phyloP scores from a whole-genome alignment of 352 stramenopile species.

The Globisporangium mamillatum region DNA sequence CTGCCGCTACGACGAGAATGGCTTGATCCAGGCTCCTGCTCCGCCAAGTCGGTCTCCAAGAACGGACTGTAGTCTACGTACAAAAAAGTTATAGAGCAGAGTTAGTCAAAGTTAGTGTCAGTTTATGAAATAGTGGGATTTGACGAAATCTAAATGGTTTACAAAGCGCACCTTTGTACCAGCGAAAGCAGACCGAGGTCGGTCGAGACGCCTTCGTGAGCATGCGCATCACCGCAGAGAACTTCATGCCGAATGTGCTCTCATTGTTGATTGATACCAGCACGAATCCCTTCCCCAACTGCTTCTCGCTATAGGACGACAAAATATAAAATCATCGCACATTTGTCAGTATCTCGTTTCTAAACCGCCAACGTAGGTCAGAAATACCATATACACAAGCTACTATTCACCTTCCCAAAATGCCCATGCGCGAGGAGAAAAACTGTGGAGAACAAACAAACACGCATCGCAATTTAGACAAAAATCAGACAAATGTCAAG shows the following conservation, averaged over 20 bases:
- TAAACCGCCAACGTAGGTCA: not conserved
- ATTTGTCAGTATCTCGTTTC: not conserved
- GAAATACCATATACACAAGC: not conserved
- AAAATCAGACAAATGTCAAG: not conserved
- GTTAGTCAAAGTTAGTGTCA: not conserved
- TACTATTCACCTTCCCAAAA: slow-evolving; percentile 16
- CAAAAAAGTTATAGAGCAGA: not conserved
- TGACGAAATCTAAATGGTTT: not conserved
- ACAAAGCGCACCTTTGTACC: slow-evolving; percentile 49
- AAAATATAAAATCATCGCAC: not conserved
- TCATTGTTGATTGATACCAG: slow-evolving; percentile 77
- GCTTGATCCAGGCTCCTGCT: slow-evolving; percentile 20
- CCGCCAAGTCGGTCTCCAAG: slow-evolving; percentile 51
- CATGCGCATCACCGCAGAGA: slow-evolving; percentile 48
- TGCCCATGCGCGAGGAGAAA: slow-evolving; percentile 44
- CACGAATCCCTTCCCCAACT: slow-evolving; percentile 69
- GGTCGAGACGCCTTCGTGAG: slow-evolving; percentile 56
- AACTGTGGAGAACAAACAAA: slow-evolving; percentile 28
- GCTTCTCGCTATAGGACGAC: slow-evolving; percentile 41
- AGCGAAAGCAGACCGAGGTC: slow-evolving; percentile 74
- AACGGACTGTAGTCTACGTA: slow-evolving; percentile 67
- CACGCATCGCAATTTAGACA: not conserved
- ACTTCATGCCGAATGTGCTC: slow-evolving; percentile 64
- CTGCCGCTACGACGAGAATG: slow-evolving; percentile 13
- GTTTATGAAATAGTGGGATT: too few relatives aligned